A percentile compares a stretch with the other conserved stretches of the same genome.
phyloP scores from a whole-genome alignment of 345 rosid species.

The Aurinia saxatilis region DNA sequence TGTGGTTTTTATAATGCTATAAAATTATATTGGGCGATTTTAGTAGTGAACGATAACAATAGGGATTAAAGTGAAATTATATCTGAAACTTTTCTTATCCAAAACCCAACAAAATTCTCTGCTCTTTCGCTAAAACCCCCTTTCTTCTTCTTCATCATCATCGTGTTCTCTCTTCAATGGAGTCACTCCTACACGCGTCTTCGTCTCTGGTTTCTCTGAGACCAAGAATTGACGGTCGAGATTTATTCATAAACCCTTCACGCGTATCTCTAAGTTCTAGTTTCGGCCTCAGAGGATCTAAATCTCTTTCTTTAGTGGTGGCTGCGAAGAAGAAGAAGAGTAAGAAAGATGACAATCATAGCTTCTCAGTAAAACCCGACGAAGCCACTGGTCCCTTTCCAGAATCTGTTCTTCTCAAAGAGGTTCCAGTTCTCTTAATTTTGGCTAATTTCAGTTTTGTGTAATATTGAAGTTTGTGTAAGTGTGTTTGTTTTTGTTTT shows the following conservation, averaged over 20 bases:
- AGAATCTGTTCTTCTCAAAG: constrained; percentile 78
- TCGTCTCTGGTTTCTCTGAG: constrained; percentile 26
- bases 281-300: constrained; percentile 31
- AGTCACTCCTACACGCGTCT: constrained; percentile 37
- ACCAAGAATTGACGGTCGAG: constrained; percentile 7
- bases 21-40: background rate
- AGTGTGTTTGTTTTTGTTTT: background rate
- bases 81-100: constrained; percentile 23
- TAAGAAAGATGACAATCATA: constrained; percentile 46
- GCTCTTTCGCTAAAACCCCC: constrained; percentile 9
- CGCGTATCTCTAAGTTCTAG: constrained; percentile 3
- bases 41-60: background rate
- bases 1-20: background rate
- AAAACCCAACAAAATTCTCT: background rate
- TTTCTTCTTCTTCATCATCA: background rate
- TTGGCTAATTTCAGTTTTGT: background rate
- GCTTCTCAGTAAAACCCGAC: constrained; percentile 47
- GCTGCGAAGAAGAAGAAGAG: constrained; percentile 44
- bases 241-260: constrained; percentile 8
- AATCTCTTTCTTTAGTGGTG: constrained; percentile 27
- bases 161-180: constrained; percentile 36
- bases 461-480: background rate
- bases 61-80: background rate
- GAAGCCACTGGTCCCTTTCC: constrained; percentile 77
- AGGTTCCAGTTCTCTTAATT: constrained; percentile 30